phyloP scores from a whole-genome alignment of 2,329 filamentous ascomycete species.

The Cercospora beticola region DNA sequence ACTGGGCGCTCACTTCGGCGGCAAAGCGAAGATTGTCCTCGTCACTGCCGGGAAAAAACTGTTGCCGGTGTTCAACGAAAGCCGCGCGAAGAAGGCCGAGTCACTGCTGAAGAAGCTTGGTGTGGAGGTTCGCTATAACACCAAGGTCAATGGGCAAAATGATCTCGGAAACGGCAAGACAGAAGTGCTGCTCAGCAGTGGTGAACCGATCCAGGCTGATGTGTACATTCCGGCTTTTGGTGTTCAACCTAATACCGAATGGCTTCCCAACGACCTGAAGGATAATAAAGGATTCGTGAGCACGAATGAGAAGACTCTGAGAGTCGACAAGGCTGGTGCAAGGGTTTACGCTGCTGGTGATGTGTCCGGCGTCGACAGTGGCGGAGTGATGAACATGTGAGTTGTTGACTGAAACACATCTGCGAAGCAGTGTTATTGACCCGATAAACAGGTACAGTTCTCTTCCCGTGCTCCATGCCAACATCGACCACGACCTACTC shows the following conservation, averaged over 20 bases:
- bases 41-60: slow-evolving; percentile 44
- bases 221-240: slow-evolving; percentile 56
- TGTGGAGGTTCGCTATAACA: slow-evolving; percentile 40
- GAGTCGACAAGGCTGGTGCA: slow-evolving; percentile 47
- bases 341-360: slow-evolving; percentile 53
- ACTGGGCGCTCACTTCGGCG: slow-evolving; percentile 39
- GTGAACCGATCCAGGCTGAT: slow-evolving; percentile 50
- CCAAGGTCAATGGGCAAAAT: slow-evolving; percentile 29
- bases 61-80: slow-evolving; percentile 44
- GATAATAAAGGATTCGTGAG: slow-evolving; percentile 50
- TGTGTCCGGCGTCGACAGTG: slow-evolving; percentile 45
- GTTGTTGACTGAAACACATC: not conserved
- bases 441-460: slow-evolving; percentile 27
- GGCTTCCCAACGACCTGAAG: slow-evolving; percentile 49
- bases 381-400: slow-evolving; percentile 44
- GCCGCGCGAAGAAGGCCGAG: slow-evolving; percentile 46
- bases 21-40: slow-evolving; percentile 48
- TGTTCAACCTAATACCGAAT: slow-evolving; percentile 53
- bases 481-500: slow-evolving; percentile 51
- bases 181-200: slow-evolving; percentile 48
- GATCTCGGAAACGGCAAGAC: slow-evolving; percentile 43
- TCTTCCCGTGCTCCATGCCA: slow-evolving; percentile 45
- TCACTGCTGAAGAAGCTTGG: slow-evolving; percentile 49
- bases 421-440: not conserved
- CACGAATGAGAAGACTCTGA: slow-evolving; percentile 48